These are phyloP conservation scores for Dovyalis caffra DNA, from an alignment of 345 rosid species.

Conservation along the genomic window DNA sequence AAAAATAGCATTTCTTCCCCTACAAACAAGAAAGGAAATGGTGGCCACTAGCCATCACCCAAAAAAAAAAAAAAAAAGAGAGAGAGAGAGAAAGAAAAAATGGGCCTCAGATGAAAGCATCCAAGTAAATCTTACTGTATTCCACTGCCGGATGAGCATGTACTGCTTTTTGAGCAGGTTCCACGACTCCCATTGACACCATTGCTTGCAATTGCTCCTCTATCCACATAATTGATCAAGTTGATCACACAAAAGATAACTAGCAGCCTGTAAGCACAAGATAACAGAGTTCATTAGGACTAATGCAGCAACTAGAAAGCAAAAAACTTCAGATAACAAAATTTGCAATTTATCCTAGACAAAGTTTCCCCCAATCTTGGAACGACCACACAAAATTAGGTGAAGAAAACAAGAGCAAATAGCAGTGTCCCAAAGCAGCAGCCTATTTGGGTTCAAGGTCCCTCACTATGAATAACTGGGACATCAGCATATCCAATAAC, in stretches of 20 bases:
- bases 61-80: not conserved
- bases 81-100: too few species aligned
- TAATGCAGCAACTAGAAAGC: not conserved
- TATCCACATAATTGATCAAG: constrained; percentile 77
- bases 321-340: not conserved
- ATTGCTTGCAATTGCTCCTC: constrained; percentile 96
- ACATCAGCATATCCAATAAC: not conserved
- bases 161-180: constrained; percentile 61
- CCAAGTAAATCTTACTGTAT: constrained; percentile 70
- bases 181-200: constrained; percentile 83
- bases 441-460: not conserved
- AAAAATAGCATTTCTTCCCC: not conserved
- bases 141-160: constrained; percentile 76
- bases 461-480: not conserved
- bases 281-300: not conserved
- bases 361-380: not conserved
- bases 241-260: constrained; percentile 78
- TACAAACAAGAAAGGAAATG: not conserved
- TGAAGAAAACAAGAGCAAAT: not conserved
- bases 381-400: not conserved
- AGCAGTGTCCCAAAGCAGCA: not conserved
- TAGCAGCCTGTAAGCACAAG: constrained; percentile 64
- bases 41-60: not conserved
- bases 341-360: not conserved
- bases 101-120: constrained; percentile 3